phyloP scores from a whole-genome alignment of 106 monocot species.

The Dendrobium nobile region DNA sequence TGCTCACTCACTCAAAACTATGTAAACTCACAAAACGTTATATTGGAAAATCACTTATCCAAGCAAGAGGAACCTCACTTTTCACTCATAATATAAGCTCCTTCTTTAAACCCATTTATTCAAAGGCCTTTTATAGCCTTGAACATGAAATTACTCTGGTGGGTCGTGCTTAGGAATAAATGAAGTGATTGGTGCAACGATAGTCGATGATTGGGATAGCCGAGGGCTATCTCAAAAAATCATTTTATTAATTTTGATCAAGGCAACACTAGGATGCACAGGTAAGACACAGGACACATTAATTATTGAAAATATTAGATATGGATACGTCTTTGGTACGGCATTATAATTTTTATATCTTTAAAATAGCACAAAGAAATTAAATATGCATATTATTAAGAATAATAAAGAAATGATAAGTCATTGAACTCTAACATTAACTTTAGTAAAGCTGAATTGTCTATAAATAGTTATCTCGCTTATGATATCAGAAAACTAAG shows the following conservation, averaged over 20 bases:
- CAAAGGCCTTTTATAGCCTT: background rate
- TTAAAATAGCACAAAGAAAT: too few relatives aligned
- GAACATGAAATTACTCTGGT: background rate
- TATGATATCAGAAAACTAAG: too few relatives aligned
- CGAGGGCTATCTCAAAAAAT: background rate
- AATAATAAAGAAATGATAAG: too few relatives aligned
- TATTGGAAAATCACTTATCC: background rate
- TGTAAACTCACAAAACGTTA: background rate
- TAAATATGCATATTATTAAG: too few relatives aligned
- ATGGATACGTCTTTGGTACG: too few relatives aligned
- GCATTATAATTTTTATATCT: too few relatives aligned
- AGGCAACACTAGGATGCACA: background rate
- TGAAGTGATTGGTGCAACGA: background rate
- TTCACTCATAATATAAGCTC: background rate
- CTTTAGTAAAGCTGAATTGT: too few relatives aligned
- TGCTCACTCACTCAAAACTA: background rate
- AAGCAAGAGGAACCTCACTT: background rate
- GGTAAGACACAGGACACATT: too few relatives aligned
- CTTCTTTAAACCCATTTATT: background rate
- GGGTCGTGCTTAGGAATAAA: background rate
- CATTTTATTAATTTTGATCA: background rate
- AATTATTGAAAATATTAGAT: too few relatives aligned
- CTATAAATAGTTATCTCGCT: too few relatives aligned
- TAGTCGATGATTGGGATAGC: background rate
- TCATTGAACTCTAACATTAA: too few relatives aligned